phyloP scores from a whole-genome alignment of 1,139 yeast genomes.

The Pneumocystis carinii region DNA sequence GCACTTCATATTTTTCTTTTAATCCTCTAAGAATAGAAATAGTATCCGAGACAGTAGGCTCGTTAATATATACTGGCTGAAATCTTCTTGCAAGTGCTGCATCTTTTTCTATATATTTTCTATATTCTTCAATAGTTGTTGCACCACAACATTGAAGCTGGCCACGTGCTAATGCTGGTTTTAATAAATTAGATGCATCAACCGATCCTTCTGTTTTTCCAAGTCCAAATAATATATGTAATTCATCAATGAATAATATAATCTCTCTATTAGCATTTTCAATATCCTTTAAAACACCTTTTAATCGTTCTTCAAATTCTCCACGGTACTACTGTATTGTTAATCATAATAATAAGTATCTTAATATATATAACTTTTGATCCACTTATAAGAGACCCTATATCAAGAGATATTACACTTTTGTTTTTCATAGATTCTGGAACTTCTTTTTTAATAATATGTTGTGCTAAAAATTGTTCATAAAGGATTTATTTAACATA shows the following conservation, averaged over 20 bases:
- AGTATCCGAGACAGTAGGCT: conserved; percentile 86
- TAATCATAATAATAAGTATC: background rate
- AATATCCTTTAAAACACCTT: conserved; percentile 69
- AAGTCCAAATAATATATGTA: conserved; percentile 76
- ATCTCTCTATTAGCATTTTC: conserved; percentile 67
- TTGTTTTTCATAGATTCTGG: conserved; percentile 87
- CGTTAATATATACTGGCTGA: conserved; percentile 73
- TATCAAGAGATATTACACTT: conserved; percentile 65
- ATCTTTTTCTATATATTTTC: conserved; percentile 79
- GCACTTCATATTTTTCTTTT: conserved; percentile 88
- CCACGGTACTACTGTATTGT: conserved; percentile 44
- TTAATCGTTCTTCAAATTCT: conserved; percentile 84
- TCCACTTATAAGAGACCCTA: conserved; percentile 82
- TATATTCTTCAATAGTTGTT: conserved; percentile 75
- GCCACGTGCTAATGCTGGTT: conserved; percentile 91
- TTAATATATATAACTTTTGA: conserved; percentile 35
- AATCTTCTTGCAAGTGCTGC: conserved; percentile 86
- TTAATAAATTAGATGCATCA: conserved; percentile 84
- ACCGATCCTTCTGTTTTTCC: conserved; percentile 94
- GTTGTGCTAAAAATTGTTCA: conserved; percentile 40
- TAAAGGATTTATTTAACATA: background rate
- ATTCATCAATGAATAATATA: conserved; percentile 80
- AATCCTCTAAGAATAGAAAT: conserved; percentile 84
- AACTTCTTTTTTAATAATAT: conserved; percentile 80
- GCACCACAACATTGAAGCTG: conserved; percentile 91